phyloP scores from a whole-genome alignment of 805 yeast genomes.

The Candida pseudoglaebosa region DNA sequence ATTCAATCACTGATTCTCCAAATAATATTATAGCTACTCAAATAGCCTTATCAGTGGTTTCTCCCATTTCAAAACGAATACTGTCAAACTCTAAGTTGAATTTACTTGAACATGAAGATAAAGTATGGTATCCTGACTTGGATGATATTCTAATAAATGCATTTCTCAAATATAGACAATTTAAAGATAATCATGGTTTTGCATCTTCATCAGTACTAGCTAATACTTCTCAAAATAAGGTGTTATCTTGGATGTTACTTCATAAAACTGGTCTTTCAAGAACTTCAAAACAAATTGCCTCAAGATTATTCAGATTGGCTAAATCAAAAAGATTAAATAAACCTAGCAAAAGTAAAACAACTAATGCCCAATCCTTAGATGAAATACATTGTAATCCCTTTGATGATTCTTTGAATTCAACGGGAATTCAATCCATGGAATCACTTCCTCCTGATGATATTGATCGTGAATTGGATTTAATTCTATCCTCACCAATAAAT shows the following conservation, averaged over 20 bases:
- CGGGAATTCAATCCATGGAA: slow-evolving; percentile 9
- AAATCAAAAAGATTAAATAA: slow-evolving; percentile 21
- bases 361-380: slow-evolving; percentile 9
- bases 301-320: slow-evolving; percentile 27
- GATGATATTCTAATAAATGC: slow-evolving; percentile 34
- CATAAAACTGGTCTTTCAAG: slow-evolving; percentile 33
- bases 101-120: slow-evolving; percentile 13
- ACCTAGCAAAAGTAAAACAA: slow-evolving; percentile 5
- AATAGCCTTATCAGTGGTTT: slow-evolving; percentile 26
- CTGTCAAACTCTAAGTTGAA: slow-evolving; percentile 3
- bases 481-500: slow-evolving; percentile 23
- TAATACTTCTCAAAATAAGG: slow-evolving; percentile 36
- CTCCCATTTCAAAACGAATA: slow-evolving; percentile 19
- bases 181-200: slow-evolving; percentile 22
- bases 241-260: slow-evolving; percentile 36
- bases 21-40: slow-evolving; percentile 33
- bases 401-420: slow-evolving; percentile 17
- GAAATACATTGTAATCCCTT: slow-evolving; percentile 27
- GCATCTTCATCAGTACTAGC: slow-evolving; percentile 22
- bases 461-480: slow-evolving; percentile 22
- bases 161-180: slow-evolving; percentile 30
- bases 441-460: slow-evolving; percentile 20
- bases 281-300: slow-evolving; percentile 35
- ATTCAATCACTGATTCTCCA: slow-evolving; percentile 24
- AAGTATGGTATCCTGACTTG: slow-evolving; percentile 33